Conservation (phyloP, 1,284 basidiomycete species). For the Cryptococcus deneoformans region DNA sequence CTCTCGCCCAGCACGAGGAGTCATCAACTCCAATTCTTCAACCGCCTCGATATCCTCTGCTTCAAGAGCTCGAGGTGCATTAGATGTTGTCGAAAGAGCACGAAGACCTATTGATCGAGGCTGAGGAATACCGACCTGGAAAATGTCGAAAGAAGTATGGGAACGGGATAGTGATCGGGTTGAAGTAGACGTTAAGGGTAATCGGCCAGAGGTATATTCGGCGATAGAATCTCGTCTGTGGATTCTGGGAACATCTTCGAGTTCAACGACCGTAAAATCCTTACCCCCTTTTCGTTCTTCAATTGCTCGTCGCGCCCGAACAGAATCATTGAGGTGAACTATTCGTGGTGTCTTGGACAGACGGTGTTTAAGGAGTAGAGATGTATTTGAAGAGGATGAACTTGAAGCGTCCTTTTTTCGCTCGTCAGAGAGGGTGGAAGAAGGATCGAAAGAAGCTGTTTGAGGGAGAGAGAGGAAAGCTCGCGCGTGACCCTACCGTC, state of each 20-base stretch:
- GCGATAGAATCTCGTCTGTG: slow-evolving; percentile 6
- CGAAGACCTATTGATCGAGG: slow-evolving; percentile 18
- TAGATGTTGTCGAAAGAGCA: slow-evolving; percentile 25
- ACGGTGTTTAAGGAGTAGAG: slow-evolving; percentile 19
- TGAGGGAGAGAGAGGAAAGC: slow-evolving; percentile 42
- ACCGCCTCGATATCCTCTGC: slow-evolving; percentile 9
- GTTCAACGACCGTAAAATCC: slow-evolving; percentile 21
- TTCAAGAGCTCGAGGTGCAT: slow-evolving; percentile 6
- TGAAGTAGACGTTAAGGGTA: slow-evolving; percentile 6
- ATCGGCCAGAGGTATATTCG: slow-evolving; percentile 1
- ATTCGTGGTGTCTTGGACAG: slow-evolving; percentile 16
- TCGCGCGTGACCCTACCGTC: slow-evolving; percentile 36
- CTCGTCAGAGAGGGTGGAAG: slow-evolving; percentile 22
- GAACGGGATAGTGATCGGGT: slow-evolving; percentile 2
- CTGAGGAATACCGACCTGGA: slow-evolving; percentile 25
- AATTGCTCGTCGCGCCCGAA: slow-evolving; percentile 9
- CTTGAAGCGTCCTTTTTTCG: slow-evolving; percentile 12
- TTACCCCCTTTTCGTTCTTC: slow-evolving; percentile 24
- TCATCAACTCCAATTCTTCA: not conserved
- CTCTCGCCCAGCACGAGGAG: not conserved
- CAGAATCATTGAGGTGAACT: slow-evolving; percentile 2
- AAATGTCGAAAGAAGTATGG: slow-evolving; percentile 19
- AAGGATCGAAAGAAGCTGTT: slow-evolving; percentile 26
- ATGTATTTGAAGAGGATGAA: not conserved
- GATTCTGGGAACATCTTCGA: slow-evolving; percentile 14